Conservation (phyloP, 2,329 filamentous ascomycete genomes). For the Cercospora berteroae region DNA sequence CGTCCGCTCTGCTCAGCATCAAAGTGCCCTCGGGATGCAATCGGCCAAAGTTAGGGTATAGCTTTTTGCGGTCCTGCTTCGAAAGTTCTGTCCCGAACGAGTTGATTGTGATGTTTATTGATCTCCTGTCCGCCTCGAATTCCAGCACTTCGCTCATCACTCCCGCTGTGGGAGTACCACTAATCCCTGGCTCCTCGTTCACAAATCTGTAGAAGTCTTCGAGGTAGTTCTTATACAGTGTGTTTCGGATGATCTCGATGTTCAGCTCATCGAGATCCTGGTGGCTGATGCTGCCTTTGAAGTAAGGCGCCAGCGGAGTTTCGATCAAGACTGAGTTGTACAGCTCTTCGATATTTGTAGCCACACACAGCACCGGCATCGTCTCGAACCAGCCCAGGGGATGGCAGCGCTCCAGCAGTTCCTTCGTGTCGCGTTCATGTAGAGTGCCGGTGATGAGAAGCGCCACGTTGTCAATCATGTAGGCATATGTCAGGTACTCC, state of each 20-base stretch:
- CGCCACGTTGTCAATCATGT: conserved; percentile 99
- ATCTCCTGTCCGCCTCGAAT: conserved; percentile 92
- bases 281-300: conserved; percentile 94
- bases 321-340: conserved; percentile 98
- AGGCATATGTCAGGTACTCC: conserved; percentile 97
- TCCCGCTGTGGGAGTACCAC: conserved; percentile 83
- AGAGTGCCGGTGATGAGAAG: conserved; percentile 96
- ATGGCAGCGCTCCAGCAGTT: conserved; percentile 92
- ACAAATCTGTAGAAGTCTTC: conserved; percentile 97
- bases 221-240: conserved; percentile 98
- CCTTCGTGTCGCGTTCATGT: conserved; percentile 93
- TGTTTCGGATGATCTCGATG: conserved; percentile 98
- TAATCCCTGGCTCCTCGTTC: conserved; percentile 82
- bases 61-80: conserved; percentile 91
- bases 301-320: conserved; percentile 92
- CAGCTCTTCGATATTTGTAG: conserved; percentile 96
- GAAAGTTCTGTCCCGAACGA: conserved; percentile 95
- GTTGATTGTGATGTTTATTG: conserved; percentile 99
- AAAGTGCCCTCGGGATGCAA: conserved; percentile 91
- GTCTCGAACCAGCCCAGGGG: conserved; percentile 98
- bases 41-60: conserved; percentile 88
- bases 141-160: conserved; percentile 95
- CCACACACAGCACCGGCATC: conserved; percentile 95
- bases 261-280: conserved; percentile 98
- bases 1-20: conserved; percentile 92